phyloP scores from a whole-genome alignment of 768 basidiomycete species.

The Phaeolepiota aurea region DNA sequence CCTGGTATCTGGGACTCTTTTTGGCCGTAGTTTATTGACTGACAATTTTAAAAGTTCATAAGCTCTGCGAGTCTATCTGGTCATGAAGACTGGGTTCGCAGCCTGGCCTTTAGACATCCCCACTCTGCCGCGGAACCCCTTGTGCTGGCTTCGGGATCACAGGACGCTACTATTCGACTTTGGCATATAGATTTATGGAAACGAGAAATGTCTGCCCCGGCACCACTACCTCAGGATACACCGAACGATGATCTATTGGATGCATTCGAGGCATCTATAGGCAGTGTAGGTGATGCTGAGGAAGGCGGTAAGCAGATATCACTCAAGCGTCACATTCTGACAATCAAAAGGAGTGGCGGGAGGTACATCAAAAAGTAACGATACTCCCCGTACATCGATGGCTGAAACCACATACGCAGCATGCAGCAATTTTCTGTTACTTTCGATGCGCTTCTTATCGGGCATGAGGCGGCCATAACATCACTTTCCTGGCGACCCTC shows the following conservation, averaged over 20 bases:
- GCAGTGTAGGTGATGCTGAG: constrained; percentile 59
- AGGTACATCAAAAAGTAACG: constrained; percentile 24
- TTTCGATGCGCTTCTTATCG: constrained; percentile 89
- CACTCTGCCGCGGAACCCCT: constrained; percentile 33
- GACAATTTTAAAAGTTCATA: constrained; percentile 57
- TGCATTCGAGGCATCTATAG: constrained; percentile 78
- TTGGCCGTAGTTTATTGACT: too few relatives aligned
- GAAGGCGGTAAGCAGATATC: constrained; percentile 85
- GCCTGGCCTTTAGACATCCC: constrained; percentile 56
- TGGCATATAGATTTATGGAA: constrained; percentile 71
- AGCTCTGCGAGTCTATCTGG: constrained; percentile 57
- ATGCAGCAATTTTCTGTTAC: constrained; percentile 63
- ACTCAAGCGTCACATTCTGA: constrained; percentile 75
- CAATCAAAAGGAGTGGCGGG: constrained; percentile 40
- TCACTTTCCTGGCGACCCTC: constrained; percentile 75
- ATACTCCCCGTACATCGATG: too few relatives aligned
- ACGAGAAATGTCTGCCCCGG: constrained; percentile 15
- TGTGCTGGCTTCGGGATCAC: constrained; percentile 86
- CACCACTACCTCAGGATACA: constrained; percentile 12
- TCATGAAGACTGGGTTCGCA: constrained; percentile 94
- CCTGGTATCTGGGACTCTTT: too few relatives aligned
- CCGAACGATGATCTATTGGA: constrained; percentile 75
- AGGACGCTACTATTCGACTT: constrained; percentile 88
- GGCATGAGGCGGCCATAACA: constrained; percentile 93
- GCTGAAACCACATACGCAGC: too few relatives aligned